phyloP scores from a whole-genome alignment of 169 alveolate species.

The Besnoitia besnoiti region DNA sequence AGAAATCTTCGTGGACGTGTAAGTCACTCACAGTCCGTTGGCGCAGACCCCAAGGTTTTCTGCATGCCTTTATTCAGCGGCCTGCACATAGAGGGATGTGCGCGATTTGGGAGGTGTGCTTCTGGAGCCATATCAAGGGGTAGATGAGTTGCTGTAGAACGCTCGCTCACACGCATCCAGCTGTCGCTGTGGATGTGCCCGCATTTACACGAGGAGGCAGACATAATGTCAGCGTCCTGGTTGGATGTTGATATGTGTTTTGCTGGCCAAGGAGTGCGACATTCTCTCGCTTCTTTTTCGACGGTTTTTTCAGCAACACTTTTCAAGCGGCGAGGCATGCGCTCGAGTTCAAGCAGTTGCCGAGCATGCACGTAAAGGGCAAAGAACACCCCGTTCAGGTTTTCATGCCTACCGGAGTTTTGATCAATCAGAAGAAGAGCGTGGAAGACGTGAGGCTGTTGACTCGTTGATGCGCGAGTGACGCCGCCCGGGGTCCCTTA shows the following conservation, averaged over 20 bases:
- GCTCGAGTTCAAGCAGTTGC: slow-evolving; percentile 64
- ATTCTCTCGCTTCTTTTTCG: not conserved
- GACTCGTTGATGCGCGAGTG: too few relatives aligned
- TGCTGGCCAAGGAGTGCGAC: too few relatives aligned
- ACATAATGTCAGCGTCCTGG: too few relatives aligned
- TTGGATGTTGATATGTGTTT: too few relatives aligned
- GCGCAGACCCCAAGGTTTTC: too few relatives aligned
- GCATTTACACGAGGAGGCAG: too few relatives aligned
- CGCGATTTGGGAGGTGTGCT: not conserved
- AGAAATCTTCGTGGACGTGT: slow-evolving; percentile 73
- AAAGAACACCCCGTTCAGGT: slow-evolving; percentile 68
- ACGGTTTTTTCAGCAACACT: slow-evolving; percentile 66
- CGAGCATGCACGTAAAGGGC: slow-evolving; percentile 71
- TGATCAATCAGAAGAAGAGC: slow-evolving; percentile 25
- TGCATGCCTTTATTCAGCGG: not conserved
- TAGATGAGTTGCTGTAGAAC: too few relatives aligned
- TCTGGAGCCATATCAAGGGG: too few relatives aligned
- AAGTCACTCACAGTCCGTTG: too few relatives aligned
- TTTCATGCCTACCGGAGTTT: slow-evolving; percentile 65
- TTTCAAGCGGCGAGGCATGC: slow-evolving; percentile 71
- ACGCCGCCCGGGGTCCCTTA: too few relatives aligned
- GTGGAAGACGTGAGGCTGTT: slow-evolving; percentile 10
- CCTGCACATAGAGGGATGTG: not conserved
- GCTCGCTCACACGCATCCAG: too few relatives aligned
- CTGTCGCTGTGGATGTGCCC: too few relatives aligned